phyloP scores from a whole-genome alignment of 495 filamentous ascomycete species.

The Penicillium atrosanguineum region DNA sequence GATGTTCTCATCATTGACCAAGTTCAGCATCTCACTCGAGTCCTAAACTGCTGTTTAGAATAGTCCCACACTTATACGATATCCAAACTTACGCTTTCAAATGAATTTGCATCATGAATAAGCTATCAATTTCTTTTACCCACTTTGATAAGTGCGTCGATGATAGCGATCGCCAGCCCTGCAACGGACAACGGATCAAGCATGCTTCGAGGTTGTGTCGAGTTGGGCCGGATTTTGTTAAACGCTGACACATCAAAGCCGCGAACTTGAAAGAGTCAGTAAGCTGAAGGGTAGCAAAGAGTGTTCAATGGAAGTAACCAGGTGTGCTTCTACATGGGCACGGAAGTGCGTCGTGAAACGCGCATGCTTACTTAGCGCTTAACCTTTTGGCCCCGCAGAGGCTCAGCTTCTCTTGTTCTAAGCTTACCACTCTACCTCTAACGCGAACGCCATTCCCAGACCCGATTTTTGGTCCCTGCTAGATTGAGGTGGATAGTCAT shows the following conservation, averaged over 20 bases:
- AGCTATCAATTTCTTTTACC: not conserved
- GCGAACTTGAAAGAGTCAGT: too few relatives aligned
- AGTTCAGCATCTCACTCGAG: not conserved
- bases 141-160: slow-evolving; percentile 3
- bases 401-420: not conserved
- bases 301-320: too few relatives aligned
- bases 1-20: slow-evolving; percentile 6
- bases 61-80: not conserved
- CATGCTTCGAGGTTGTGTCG: too few relatives aligned
- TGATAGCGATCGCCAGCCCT: not conserved
- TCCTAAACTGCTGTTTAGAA: not conserved
- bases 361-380: not conserved
- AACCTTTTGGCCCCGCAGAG: not conserved
- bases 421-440: not conserved
- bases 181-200: slow-evolving; percentile 3
- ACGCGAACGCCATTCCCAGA: not conserved
- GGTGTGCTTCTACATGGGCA: too few relatives aligned
- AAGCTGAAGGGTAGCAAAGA: too few relatives aligned
- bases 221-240: not conserved
- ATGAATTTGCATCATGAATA: slow-evolving; percentile 1
- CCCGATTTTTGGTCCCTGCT: too few relatives aligned
- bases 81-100: not conserved
- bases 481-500: not conserved
- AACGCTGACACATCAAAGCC: too few relatives aligned
- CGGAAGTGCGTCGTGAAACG: too few relatives aligned